Evolutionary conservation across 164 flowering plant genomes (phyloP).

Genomic region (Annona squamosa): DNA sequence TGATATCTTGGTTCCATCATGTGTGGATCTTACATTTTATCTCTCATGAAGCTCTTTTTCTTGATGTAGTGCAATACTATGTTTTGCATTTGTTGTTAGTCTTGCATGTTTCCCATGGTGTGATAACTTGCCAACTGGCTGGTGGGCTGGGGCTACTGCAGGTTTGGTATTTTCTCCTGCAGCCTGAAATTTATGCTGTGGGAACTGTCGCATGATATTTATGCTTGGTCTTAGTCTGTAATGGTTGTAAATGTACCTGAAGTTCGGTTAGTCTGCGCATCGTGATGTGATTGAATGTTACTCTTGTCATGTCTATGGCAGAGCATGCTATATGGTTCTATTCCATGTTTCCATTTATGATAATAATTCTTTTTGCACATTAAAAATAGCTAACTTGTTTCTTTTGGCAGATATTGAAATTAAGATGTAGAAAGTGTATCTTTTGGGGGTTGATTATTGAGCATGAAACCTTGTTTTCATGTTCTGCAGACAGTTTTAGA

Average conservation of each 20-base stretch:
- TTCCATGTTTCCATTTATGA: neutral
- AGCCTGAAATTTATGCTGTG: neutral
- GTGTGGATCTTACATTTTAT: too few species aligned
- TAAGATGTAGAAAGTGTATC: neutral
- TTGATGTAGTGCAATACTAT: too few species aligned
- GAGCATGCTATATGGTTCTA: neutral
- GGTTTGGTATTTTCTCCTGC: neutral
- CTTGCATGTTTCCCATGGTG: too few species aligned
- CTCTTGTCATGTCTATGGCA: neutral
- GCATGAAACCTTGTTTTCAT: neutral
- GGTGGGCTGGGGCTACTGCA: neutral
- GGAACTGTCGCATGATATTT: neutral
- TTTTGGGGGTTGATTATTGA: neutral
- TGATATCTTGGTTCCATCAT: too few species aligned
- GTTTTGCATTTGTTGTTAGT: too few species aligned
- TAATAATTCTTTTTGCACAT: neutral
- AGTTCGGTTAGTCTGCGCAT: neutral
- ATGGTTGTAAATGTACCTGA: neutral
- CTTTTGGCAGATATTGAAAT: neutral
- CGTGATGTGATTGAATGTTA: neutral
- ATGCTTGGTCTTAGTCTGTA: neutral
- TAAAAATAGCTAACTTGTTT: neutral
- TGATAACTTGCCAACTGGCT: neutral
- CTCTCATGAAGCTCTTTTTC: too few species aligned
- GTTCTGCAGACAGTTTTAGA: neutral